Percentiles rank a stretch among this genome's conserved stretches.
Evolutionary conservation across 257 asterid genomes (phyloP).

Genomic region (Solanum paucissectum): DNA sequence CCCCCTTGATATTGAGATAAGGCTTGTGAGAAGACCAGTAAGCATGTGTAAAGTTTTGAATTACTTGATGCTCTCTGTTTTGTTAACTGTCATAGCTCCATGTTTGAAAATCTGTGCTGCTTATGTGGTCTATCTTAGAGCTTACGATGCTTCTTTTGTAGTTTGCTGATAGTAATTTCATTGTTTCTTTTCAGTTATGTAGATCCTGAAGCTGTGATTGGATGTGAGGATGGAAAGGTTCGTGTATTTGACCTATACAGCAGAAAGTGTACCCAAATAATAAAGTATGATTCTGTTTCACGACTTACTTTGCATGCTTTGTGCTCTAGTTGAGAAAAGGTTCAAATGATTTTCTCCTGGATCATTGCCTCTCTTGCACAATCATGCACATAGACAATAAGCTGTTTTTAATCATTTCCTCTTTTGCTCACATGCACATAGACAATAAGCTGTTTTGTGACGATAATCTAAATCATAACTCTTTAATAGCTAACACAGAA

Average conservation of each 20-base stretch:
- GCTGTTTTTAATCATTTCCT: neutral
- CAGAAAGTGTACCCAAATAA: slow-evolving; percentile 69
- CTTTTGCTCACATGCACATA: neutral
- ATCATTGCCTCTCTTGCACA: neutral
- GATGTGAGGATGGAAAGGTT: slow-evolving; percentile 88
- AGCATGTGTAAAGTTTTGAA: neutral
- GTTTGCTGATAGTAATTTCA: neutral
- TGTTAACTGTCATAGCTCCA: neutral
- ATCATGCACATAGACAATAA: neutral
- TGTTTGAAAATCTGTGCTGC: neutral
- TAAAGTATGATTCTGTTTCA: slow-evolving; percentile 39
- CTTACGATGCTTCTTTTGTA: neutral
- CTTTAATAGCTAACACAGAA: neutral
- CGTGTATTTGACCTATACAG: slow-evolving; percentile 94
- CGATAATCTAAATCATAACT: neutral
- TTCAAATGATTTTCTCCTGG: neutral
- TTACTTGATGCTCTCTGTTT: neutral
- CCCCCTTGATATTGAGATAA: neutral
- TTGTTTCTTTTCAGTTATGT: slow-evolving; percentile 46
- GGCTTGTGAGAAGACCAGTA: neutral
- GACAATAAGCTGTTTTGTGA: neutral
- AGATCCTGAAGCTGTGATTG: slow-evolving; percentile 91
- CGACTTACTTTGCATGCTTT: neutral
- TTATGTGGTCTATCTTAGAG: neutral
- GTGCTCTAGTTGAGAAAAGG: neutral